Percentiles rank a stretch among this genome's conserved stretches.
These are phyloP conservation scores for Sanchytrium tribonematis DNA, from an alignment of 371 early-diverging fungal species.

Conservation along the genomic window DNA sequence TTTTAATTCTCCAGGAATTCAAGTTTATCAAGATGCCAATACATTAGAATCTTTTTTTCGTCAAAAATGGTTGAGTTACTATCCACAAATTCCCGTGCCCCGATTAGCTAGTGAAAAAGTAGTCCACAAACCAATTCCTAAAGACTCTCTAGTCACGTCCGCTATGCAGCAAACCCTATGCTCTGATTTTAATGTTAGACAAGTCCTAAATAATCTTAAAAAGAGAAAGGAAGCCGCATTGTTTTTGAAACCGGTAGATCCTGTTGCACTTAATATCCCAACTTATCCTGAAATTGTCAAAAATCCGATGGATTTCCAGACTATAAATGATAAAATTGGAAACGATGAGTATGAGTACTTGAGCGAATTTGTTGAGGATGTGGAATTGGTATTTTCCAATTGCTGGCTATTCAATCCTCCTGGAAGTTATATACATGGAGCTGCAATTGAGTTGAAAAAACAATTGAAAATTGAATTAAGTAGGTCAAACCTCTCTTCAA, in stretches of 20 bases:
- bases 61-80: not conserved
- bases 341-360: conserved; percentile 19
- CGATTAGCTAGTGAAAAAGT: not conserved
- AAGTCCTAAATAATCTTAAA: not conserved
- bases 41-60: not conserved
- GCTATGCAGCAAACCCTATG: not conserved
- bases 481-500: not conserved
- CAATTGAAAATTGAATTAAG: conserved; percentile 8
- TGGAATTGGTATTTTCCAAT: conserved; percentile 13
- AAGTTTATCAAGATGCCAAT: not conserved
- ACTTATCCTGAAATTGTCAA: conserved; percentile 77
- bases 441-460: not conserved
- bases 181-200: not conserved
- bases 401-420: conserved; percentile 14
- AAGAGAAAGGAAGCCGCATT: conserved; percentile 20
- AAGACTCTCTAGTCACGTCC: not conserved
- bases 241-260: conserved; percentile 80
- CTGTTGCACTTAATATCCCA: conserved; percentile 58
- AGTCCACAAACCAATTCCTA: not conserved
- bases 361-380: conserved; percentile 33
- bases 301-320: conserved; percentile 89
- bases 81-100: not conserved
- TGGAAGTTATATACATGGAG: not conserved
- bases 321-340: conserved; percentile 60
- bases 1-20: conserved; percentile 10